Evolutionary conservation across 2,329 filamentous ascomycete species (phyloP), one percentile per base, ranked within the genome.

Genomic region (Grosmannia huntii): DNA sequence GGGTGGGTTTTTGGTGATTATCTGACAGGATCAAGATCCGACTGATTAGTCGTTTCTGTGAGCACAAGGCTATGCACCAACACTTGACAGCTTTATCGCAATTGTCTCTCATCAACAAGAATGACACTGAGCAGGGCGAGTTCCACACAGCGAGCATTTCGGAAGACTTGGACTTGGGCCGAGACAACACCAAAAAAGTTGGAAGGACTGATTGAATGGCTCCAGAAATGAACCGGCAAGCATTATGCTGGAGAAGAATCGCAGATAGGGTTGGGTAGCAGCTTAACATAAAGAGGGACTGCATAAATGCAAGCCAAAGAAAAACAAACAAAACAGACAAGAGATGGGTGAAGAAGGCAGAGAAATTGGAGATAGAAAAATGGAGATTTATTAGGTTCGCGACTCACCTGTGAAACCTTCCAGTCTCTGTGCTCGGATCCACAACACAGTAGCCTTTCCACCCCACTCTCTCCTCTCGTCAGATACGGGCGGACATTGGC

Each of bases 351-450:
- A 21, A 23, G 14, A 50, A 9, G 11, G 46, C 16, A 7, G 31
- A 38, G 19, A 25, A 9, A 9, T 54, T n/a, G 33, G 21, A 25
- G n/a, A n/a, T n/a, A n/a, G n/a, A n/a, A 25, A 9, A 9, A 44
- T n/a, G 33, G 21, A 25, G 51, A 36, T 41, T 11, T 25, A 23
- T 53, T 36, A 19, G 21, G 46, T 53, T 23, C 33, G 57, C 53
- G 48, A 60, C 60, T 62, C 46, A 59, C 60, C 59, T 52, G 27
- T 55, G 36, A 59, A 57, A 56, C 48, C 23, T 55, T 48, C 21
- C 25, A 36, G 31, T n/a, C 5, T 19, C 14, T 27, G 27, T 50
- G 10, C 12, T 48, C 51, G 49, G 51, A 41, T 48, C 55, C 57
- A 57, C 55, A 56, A 54, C 53, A 44, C 51, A 33, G 56, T 50